Evolutionary conservation across 2,329 filamentous ascomycete genomes (phyloP).

Genomic region (Claviceps arundinis): DNA sequence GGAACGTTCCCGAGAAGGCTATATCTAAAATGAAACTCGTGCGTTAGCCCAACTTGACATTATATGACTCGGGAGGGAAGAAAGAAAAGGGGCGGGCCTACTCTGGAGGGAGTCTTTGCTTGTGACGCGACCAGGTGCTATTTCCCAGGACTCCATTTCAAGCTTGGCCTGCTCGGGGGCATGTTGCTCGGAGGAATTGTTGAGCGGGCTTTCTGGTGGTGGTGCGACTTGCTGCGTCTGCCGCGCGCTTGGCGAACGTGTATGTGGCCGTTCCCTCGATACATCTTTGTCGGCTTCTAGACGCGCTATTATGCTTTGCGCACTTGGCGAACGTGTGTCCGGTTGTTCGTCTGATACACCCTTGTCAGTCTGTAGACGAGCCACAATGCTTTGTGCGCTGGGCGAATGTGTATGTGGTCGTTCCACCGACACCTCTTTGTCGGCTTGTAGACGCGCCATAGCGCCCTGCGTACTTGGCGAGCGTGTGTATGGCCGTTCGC

Average conservation of each 20-base stretch:
- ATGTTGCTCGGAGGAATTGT: no score
- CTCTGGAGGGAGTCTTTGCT: slow-evolving; percentile 19
- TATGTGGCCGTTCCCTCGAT: no score
- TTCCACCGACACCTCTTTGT: no score
- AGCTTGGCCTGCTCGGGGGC: background rate
- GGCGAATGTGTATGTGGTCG: no score
- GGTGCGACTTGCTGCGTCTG: no score
- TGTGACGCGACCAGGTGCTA: slow-evolving; percentile 28
- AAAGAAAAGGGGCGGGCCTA: slow-evolving; percentile 12
- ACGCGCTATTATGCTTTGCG: background rate
- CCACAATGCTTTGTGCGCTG: no score
- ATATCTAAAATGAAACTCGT: slow-evolving; percentile 19
- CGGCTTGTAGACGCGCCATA: slow-evolving; percentile 1
- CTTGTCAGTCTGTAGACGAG: background rate
- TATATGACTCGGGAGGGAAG: no score
- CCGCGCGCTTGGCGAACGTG: no score
- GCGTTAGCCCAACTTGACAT: background rate
- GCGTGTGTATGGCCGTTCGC: no score
- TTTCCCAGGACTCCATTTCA: slow-evolving; percentile 16
- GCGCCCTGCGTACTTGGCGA: background rate
- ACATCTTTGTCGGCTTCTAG: no score
- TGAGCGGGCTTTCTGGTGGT: no score
- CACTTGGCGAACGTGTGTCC: background rate
- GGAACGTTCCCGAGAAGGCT: slow-evolving; percentile 30
- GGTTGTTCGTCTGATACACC: background rate